Base-by-base conservation (phyloP, 257 asterid species). In the Penstemon newberryi region DNA sequence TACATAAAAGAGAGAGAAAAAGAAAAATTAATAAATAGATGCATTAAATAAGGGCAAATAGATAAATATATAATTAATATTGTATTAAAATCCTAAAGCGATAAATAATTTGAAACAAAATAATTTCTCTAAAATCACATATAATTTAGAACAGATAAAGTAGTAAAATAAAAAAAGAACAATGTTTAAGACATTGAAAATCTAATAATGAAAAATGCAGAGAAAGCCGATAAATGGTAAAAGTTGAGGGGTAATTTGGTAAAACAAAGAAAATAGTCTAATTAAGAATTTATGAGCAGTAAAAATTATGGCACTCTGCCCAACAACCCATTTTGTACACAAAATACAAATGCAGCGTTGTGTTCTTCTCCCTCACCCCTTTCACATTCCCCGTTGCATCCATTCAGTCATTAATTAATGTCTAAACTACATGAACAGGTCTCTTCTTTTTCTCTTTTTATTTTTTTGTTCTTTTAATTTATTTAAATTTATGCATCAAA, bases 251-350 rank as follows among this genome's bases (percentile, higher is more conserved):
- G 59, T n/a, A 64, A 33, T 4, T 49, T 42, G 64, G 74, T 55
- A 58, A 70, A 33, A 37, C 13, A 18, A 55, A 9, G 40, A 63
- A 12, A 36, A 69, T 25, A 25, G 33, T 25, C 33, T 25, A 40
- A 12, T 44, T 11, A 18, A 7, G 45, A 39, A 25, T 72, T 47
- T 56, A 64, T 70, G 39, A 72, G 4, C 52, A 60, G 47, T 56
- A 39, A 73, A 71, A 60, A 63, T 37, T 40, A 47, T 61, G 88
- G 86, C 95, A 66, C 95, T 62, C 88, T 81, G 84, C 74, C 89
- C 93, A 81, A 89, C 56, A 73, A 47, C 77, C 61, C 71, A 64
- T 69, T 75, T 25, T 59, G 71, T 25, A 36, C 71, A 71, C 73
- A 73, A 66, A 67, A 63, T 12, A 43, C 41, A 25, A 25, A 53